A percentile compares a stretch with the other conserved stretches of the same genome.
phyloP scores from a whole-genome alignment of 106 monocot genomes.

The Narthecium ossifragum region DNA sequence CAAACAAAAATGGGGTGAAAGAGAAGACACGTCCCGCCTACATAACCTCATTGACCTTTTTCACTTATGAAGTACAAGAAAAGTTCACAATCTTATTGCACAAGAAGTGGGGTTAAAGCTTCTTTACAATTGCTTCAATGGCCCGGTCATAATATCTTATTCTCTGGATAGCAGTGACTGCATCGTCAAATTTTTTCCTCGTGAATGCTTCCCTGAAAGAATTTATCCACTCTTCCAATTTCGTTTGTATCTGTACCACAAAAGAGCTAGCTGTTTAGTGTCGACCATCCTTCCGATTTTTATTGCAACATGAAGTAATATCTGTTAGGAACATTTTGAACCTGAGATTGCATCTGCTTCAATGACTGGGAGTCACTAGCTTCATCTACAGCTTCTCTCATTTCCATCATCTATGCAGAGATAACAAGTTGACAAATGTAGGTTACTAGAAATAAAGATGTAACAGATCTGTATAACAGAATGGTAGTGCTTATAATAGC shows the following conservation, averaged over 20 bases:
- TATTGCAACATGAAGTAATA: too few relatives aligned
- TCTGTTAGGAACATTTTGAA: too few relatives aligned
- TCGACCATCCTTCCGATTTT: too few relatives aligned
- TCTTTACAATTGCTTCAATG: conserved; percentile 75
- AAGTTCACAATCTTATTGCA: too few relatives aligned
- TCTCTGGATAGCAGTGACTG: conserved; percentile 46
- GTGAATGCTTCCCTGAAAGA: conserved; percentile 56
- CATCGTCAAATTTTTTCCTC: conserved; percentile 33
- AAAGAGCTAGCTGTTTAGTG: neutral
- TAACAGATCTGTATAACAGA: too few relatives aligned
- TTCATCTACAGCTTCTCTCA: conserved; percentile 71
- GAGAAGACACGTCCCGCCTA: too few relatives aligned
- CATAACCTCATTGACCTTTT: too few relatives aligned
- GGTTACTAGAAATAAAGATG: too few relatives aligned
- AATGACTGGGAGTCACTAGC: conserved; percentile 37
- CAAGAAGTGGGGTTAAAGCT: conserved; percentile 47
- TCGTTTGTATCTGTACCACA: conserved; percentile 34
- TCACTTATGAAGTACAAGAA: too few relatives aligned
- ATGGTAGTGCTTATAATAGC: too few relatives aligned
- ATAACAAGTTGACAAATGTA: neutral
- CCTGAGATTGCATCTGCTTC: conserved; percentile 48
- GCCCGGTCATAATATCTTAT: conserved; percentile 93
- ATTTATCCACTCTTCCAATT: conserved; percentile 47
- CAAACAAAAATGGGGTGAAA: too few relatives aligned
- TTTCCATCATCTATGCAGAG: conserved; percentile 64